Conservation (phyloP, 2,329 filamentous ascomycete species). For the Hypoxylon sp. region DNA sequence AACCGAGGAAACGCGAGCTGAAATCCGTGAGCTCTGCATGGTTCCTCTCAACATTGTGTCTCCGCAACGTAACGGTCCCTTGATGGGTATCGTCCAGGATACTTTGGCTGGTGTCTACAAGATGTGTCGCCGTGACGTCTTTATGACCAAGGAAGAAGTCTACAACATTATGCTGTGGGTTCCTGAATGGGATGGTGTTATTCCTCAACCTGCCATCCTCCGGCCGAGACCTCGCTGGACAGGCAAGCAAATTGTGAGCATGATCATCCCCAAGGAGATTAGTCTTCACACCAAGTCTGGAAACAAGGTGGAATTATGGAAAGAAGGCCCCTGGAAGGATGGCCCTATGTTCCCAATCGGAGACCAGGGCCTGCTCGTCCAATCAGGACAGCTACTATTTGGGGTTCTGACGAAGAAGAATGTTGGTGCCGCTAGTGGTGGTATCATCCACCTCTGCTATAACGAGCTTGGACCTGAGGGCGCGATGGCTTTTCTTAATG, state of each 20-base stretch:
- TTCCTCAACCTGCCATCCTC: conserved; percentile 91
- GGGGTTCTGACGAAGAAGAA: conserved; percentile 93
- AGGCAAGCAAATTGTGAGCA: conserved; percentile 95
- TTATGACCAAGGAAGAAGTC: conserved; percentile 87
- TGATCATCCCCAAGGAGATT: conserved; percentile 87
- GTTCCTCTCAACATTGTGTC: conserved; percentile 99
- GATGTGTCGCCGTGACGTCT: conserved; percentile 90
- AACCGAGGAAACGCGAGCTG: conserved; percentile 93
- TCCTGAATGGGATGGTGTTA: conserved; percentile 94
- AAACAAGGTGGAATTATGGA: too few relatives aligned
- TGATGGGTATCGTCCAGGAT: conserved; percentile 99
- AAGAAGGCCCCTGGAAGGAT: conserved; percentile 53
- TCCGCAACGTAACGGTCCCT: conserved; percentile 91
- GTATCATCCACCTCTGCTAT: conserved; percentile 94
- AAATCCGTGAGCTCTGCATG: conserved; percentile 93
- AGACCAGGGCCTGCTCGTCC: conserved; percentile 83
- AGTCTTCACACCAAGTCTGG: conserved; percentile 76
- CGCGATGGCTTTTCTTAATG: conserved; percentile 95
- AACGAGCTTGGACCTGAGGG: conserved; percentile 89
- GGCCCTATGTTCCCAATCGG: conserved; percentile 69
- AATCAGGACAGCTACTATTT: conserved; percentile 88
- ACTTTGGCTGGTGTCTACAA: conserved; percentile 97
- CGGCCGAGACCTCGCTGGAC: conserved; percentile 96
- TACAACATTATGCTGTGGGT: conserved; percentile 99
- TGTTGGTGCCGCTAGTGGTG: conserved; percentile 87